phyloP scores from a whole-genome alignment of 106 monocot species.

The Amphibolis antarctica region DNA sequence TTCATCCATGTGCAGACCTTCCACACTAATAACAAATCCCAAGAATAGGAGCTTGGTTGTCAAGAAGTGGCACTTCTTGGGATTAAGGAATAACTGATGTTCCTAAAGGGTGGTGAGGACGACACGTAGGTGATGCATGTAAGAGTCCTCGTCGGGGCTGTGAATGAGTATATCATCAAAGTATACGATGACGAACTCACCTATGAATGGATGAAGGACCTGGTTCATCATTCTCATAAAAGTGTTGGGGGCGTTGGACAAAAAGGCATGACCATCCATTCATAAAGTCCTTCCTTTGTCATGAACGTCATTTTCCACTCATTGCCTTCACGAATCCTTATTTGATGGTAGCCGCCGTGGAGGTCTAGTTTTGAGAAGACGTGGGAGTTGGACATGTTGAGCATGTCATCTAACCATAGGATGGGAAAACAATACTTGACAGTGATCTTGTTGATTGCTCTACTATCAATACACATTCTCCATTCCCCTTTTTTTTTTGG shows the following conservation, averaged over 20 bases:
- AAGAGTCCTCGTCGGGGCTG: neutral
- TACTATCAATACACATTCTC: slow-evolving; percentile 1
- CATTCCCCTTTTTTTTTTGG: neutral
- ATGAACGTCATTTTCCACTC: neutral
- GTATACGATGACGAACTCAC: neutral
- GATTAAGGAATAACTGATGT: neutral
- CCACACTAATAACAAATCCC: no score
- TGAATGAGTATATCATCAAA: slow-evolving; percentile 8
- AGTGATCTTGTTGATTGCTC: neutral
- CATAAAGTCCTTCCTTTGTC: neutral
- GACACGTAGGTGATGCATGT: no score
- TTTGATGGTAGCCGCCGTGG: no score
- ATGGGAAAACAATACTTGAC: neutral
- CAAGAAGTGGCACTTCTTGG: neutral
- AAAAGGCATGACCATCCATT: neutral
- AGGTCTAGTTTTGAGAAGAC: neutral
- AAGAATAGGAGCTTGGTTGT: no score
- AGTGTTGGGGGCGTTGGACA: slow-evolving; percentile 2
- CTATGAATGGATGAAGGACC: neutral
- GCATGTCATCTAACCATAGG: neutral
- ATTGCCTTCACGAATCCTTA: neutral
- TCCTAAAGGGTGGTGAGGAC: neutral
- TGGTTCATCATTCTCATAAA: slow-evolving; percentile 5
- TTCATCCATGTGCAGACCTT: no score
- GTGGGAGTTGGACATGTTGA: neutral